Evolutionary conservation across 257 asterid genomes (phyloP).

Genomic region (Petunia axillaris): DNA sequence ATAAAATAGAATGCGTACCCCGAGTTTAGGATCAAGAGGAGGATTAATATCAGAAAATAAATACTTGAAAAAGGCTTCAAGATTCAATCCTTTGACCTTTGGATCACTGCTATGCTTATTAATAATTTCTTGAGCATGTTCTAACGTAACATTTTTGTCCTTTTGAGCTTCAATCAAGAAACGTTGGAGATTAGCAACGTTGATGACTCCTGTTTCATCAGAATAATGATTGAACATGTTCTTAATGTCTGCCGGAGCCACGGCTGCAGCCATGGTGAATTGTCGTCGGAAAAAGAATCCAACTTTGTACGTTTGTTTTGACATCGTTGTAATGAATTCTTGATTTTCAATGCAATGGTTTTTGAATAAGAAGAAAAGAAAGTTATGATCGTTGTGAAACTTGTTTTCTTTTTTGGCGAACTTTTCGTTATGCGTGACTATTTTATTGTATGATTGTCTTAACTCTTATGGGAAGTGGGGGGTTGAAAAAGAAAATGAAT

Average conservation of each 20-base stretch:
- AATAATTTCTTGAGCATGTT: constrained; percentile 55
- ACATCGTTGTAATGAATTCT: constrained; percentile 38
- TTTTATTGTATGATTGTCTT: not conserved
- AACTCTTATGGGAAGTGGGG: no score
- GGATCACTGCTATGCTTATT: constrained; percentile 47
- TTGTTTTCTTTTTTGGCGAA: not conserved
- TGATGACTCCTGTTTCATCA: constrained; percentile 54
- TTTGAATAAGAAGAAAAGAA: not conserved
- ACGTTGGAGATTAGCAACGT: constrained; percentile 46
- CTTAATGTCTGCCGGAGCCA: constrained; percentile 65
- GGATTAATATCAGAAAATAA: constrained; percentile 62
- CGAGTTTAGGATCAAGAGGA: constrained; percentile 52
- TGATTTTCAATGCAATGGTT: not conserved
- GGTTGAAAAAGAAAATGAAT: no score
- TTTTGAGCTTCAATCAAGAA: constrained; percentile 72
- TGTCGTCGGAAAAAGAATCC: constrained; percentile 79
- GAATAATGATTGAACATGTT: constrained; percentile 49
- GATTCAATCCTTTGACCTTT: constrained; percentile 42
- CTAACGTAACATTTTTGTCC: constrained; percentile 55
- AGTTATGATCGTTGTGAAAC: not conserved
- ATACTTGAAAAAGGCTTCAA: constrained; percentile 55
- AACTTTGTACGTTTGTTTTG: constrained; percentile 68
- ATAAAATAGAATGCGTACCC: no score
- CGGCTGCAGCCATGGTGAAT: constrained; percentile 56
- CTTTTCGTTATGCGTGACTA: not conserved